Percentiles rank a stretch among this genome's conserved stretches.
phyloP scores from a whole-genome alignment of 2,329 filamentous ascomycete species.

The Sporothrix inflata region DNA sequence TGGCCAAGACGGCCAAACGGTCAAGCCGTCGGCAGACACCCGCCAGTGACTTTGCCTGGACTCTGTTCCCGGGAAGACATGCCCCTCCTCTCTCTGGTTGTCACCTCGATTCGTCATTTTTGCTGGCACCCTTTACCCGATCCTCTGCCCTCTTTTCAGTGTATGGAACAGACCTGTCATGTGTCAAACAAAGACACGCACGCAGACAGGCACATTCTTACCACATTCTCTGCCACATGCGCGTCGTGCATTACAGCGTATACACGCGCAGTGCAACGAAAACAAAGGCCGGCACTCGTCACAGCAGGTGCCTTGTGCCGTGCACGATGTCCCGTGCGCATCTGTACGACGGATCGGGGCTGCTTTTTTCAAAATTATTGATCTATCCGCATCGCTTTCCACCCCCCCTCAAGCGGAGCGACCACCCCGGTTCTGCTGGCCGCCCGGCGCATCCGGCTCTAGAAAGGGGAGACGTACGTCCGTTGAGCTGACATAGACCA shows the following conservation, averaged over 20 bases:
- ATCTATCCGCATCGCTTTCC: not conserved
- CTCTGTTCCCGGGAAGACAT: not conserved
- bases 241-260: not conserved
- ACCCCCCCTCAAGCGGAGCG: not conserved
- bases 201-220: not conserved
- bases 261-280: not conserved
- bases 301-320: not conserved
- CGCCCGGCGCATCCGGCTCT: not conserved
- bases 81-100: not conserved
- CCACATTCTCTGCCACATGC: not conserved
- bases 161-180: not conserved
- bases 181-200: not conserved
- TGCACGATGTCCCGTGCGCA: not conserved
- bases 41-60: not conserved
- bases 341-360: not conserved
- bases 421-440: conserved; percentile 33
- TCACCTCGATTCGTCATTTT: not conserved
- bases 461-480: not conserved
- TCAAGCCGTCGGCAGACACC: not conserved
- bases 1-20: not conserved
- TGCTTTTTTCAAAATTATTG: not conserved
- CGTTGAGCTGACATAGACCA: not conserved
- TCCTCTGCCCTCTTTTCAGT: too few relatives aligned
- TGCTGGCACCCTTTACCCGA: not conserved
- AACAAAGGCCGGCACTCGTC: not conserved